These are phyloP conservation scores for Solanum medicagineum DNA, from an alignment of 257 asterid genomes.

Conservation along the genomic window DNA sequence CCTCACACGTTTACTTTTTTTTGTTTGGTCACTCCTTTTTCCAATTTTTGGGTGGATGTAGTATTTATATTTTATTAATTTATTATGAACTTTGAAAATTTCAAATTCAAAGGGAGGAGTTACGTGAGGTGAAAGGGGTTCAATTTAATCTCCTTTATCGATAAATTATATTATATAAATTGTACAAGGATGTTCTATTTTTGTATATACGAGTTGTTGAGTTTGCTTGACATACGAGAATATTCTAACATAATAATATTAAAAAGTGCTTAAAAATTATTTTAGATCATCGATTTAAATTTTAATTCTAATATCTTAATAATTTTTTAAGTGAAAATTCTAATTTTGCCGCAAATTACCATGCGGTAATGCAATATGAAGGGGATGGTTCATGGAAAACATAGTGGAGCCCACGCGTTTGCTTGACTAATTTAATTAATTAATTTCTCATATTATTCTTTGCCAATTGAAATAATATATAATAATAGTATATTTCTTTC, in stretches of 20 bases:
- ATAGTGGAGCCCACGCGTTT: not conserved
- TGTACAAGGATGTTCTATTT: not conserved
- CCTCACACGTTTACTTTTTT: not conserved
- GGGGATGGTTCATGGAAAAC: not conserved
- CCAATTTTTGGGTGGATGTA: no score
- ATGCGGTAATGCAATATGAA: not conserved
- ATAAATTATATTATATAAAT: not conserved
- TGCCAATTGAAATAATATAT: no score
- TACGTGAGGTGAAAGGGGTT: not conserved
- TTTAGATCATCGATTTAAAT: not conserved
- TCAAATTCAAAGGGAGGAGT: not conserved
- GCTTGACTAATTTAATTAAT: not conserved
- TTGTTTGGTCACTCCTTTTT: not conserved
- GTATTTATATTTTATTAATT: not conserved
- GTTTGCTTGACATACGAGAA: not conserved
- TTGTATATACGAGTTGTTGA: not conserved
- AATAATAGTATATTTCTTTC: not conserved
- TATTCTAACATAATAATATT: not conserved
- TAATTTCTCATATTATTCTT: not conserved
- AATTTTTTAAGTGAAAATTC: not conserved
- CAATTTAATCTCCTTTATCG: accelerated
- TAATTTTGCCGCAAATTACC: accelerated
- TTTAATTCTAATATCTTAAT: not conserved
- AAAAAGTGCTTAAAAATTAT: not conserved
- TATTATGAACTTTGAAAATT: not conserved